phyloP scores from a whole-genome alignment of 192 early-diverging fungal species.

The Coemansia sp. region DNA sequence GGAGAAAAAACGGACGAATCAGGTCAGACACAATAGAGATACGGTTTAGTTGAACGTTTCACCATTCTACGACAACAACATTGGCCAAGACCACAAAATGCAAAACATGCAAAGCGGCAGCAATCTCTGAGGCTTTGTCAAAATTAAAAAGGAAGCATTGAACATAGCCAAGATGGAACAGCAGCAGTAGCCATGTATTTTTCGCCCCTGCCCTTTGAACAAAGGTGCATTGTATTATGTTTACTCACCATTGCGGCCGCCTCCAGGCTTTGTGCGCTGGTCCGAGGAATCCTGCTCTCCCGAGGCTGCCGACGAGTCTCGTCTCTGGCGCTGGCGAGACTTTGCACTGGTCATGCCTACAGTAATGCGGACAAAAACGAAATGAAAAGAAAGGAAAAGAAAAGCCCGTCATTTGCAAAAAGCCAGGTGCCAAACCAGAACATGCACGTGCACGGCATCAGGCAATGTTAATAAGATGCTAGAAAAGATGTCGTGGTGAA shows the following conservation, averaged over 20 bases:
- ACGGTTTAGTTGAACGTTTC: background rate
- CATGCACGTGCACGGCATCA: background rate
- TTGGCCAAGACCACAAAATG: background rate
- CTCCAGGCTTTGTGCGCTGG: conserved; percentile 13
- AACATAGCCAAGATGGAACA: background rate
- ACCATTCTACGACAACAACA: background rate
- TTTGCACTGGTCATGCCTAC: conserved; percentile 10
- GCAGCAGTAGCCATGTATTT: conserved; percentile 4
- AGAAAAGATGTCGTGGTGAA: background rate
- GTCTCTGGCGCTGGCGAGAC: conserved; percentile 18
- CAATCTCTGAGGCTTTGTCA: background rate
- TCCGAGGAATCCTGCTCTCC: conserved; percentile 3
- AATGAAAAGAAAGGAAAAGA: too few species aligned
- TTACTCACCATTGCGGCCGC: conserved; percentile 37
- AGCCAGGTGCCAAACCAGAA: background rate
- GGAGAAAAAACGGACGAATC: background rate
- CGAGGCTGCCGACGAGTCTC: conserved; percentile 6
- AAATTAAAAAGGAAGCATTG: too few species aligned
- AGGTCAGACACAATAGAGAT: conserved; percentile 7
- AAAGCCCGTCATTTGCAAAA: background rate
- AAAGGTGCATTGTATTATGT: background rate
- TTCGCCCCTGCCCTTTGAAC: background rate
- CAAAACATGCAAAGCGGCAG: background rate
- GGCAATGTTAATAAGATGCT: background rate
- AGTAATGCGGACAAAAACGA: background rate